Evolutionary conservation across 192 early-diverging fungal genomes (phyloP).

Genomic region (Obelidium mucronatum): DNA sequence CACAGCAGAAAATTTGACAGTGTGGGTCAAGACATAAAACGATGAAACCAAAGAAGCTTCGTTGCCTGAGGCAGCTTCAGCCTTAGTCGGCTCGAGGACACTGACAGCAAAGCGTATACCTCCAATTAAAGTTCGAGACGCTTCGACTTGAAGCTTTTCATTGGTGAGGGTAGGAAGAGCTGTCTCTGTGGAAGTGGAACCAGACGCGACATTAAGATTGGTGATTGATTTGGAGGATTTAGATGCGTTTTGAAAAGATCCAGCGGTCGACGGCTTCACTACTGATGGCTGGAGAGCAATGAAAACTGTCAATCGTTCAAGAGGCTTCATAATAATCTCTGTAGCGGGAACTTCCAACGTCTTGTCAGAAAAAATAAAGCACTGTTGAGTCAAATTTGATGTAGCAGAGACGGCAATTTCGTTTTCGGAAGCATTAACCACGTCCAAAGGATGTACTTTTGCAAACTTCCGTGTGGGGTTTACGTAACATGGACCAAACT

Average conservation of each 20-base stretch:
- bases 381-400: constrained; percentile 84
- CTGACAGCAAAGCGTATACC: constrained; percentile 72
- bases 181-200: background rate
- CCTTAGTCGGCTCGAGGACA: background rate
- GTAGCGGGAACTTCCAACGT: constrained; percentile 50
- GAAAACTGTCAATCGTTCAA: constrained; percentile 67
- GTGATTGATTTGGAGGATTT: constrained; percentile 20
- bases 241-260: background rate
- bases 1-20: constrained; percentile 78
- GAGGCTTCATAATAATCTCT: constrained; percentile 58
- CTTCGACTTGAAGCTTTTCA: constrained; percentile 20
- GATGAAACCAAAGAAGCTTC: constrained; percentile 20
- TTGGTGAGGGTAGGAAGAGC: background rate
- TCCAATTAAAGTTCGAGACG: constrained; percentile 72
- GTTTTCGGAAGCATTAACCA: constrained; percentile 75
- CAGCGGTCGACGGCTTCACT: constrained; percentile 19
- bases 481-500: constrained; percentile 85
- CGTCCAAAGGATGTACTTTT: constrained; percentile 69
- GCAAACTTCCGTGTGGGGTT: constrained; percentile 78
- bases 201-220: background rate
- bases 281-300: constrained; percentile 77
- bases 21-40: constrained; percentile 70
- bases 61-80: background rate
- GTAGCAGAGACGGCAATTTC: constrained; percentile 74
- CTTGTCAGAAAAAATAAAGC: constrained; percentile 69